A percentile compares a stretch with the other conserved stretches of the same genome.
phyloP scores from a whole-genome alignment of 1,284 basidiomycete genomes.

The Marasmius tenuissimus region DNA sequence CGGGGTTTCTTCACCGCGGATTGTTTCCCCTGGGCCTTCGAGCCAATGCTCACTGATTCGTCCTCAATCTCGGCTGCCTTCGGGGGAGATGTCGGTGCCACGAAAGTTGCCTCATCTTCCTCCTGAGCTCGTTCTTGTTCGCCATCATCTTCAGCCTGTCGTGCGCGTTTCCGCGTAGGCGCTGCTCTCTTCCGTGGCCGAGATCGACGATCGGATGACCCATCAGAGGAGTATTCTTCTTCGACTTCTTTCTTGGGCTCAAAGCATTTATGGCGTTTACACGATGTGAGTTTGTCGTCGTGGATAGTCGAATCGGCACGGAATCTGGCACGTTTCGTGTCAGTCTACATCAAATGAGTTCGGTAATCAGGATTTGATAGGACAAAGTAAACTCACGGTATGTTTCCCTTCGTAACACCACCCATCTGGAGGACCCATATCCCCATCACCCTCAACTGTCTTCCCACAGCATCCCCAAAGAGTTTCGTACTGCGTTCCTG shows the following conservation, averaged over 20 bases:
- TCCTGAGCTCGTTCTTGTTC: constrained; percentile 4
- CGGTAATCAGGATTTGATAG: constrained; percentile 4
- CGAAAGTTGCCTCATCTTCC: constrained; percentile 6
- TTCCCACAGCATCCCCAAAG: constrained; percentile 71
- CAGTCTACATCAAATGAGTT: constrained; percentile 44
- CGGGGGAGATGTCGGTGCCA: background rate
- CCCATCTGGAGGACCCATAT: constrained; percentile 77
- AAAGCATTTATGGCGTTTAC: constrained; percentile 53
- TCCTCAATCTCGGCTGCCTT: background rate
- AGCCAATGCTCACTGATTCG: background rate
- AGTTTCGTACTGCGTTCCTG: constrained; percentile 40
- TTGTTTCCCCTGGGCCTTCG: background rate
- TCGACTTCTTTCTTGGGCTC: constrained; percentile 27
- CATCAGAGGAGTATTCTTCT: constrained; percentile 17
- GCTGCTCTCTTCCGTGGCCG: constrained; percentile 15
- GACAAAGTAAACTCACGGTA: constrained; percentile 47
- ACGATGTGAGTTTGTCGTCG: constrained; percentile 67
- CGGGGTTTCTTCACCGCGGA: constrained; percentile 1
- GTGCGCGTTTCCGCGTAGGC: constrained; percentile 10
- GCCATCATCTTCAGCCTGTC: background rate
- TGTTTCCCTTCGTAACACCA: constrained; percentile 83
- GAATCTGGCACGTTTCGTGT: constrained; percentile 72
- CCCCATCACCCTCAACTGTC: constrained; percentile 70
- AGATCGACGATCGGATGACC: constrained; percentile 7
- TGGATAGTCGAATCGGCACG: constrained; percentile 68